Conservation (phyloP, 2,329 filamentous ascomycete genomes). For the Neofusicoccum sp. region DNA sequence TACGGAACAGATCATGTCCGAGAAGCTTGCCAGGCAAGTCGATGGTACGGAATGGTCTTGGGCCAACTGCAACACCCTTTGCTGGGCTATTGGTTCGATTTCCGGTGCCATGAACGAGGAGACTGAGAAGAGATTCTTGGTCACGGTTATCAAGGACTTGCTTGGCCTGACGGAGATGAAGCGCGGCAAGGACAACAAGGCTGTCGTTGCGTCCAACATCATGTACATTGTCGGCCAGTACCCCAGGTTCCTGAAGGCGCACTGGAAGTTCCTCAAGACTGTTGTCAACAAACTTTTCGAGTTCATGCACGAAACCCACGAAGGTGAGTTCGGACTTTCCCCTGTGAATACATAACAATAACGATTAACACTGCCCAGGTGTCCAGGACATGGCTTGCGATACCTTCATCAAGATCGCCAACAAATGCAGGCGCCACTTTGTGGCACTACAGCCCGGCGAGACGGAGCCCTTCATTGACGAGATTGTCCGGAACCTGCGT, state of each 20-base stretch:
- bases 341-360: neutral
- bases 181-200: conserved; percentile 98
- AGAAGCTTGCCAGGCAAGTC: conserved; percentile 93
- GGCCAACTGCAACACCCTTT: conserved; percentile 99
- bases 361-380: conserved; percentile 50
- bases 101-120: conserved; percentile 99
- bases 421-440: conserved; percentile 96
- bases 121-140: conserved; percentile 96
- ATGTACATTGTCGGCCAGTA: conserved; percentile 99
- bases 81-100: conserved; percentile 99
- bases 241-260: conserved; percentile 95
- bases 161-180: conserved; percentile 98
- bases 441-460: conserved; percentile 94
- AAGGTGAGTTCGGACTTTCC: conserved; percentile 61
- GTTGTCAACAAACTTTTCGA: conserved; percentile 99
- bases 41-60: conserved; percentile 97
- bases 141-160: conserved; percentile 98
- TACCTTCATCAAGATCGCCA: conserved; percentile 99
- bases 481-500: conserved; percentile 93
- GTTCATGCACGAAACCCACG: conserved; percentile 99
- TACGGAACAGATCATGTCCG: conserved; percentile 98
- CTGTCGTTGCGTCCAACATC: conserved; percentile 97
- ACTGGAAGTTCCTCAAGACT: conserved; percentile 99
- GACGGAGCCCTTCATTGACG: conserved; percentile 94
- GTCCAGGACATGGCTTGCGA: conserved; percentile 99